Conservation (phyloP, 2,329 filamentous ascomycete genomes). For the Calonectria crousiana region DNA sequence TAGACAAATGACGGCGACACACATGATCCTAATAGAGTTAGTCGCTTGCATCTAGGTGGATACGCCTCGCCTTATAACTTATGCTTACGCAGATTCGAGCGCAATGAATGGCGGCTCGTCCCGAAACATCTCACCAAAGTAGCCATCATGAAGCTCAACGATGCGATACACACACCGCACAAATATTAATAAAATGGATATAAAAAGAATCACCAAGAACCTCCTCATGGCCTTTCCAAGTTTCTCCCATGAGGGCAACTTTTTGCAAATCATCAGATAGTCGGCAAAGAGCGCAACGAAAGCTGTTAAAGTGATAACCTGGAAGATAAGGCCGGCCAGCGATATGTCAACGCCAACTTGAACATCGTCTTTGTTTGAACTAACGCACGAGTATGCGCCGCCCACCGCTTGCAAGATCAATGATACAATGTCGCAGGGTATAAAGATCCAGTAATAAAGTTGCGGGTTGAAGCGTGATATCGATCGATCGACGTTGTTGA, state of each 20-base stretch:
- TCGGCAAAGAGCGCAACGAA: constrained; percentile 56
- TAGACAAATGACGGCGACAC: background rate
- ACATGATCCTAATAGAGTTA: background rate
- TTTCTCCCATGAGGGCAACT: background rate
- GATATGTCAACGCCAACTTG: constrained; percentile 58
- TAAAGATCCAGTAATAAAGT: constrained; percentile 25
- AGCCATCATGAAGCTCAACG: constrained; percentile 67
- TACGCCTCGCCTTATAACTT: too few species aligned
- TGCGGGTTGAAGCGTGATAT: constrained; percentile 14
- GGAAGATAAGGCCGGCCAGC: constrained; percentile 61
- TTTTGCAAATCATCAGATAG: constrained; percentile 48
- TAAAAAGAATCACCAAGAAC: constrained; percentile 59
- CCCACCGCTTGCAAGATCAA: constrained; percentile 59
- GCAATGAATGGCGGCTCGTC: constrained; percentile 4
- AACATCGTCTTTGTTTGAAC: constrained; percentile 42
- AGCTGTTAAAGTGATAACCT: constrained; percentile 58
- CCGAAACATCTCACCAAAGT: constrained; percentile 38
- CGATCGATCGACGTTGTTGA: constrained; percentile 15
- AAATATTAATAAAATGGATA: constrained; percentile 66
- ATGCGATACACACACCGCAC: constrained; percentile 68
- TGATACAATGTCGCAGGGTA: constrained; percentile 60
- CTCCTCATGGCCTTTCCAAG: constrained; percentile 27
- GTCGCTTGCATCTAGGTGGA: background rate
- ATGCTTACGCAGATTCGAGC: constrained; percentile 1
- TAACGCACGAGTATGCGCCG: constrained; percentile 48